Evolutionary conservation across 2,329 filamentous ascomycete species (phyloP).

Genomic region (Mariannaea elegans): DNA sequence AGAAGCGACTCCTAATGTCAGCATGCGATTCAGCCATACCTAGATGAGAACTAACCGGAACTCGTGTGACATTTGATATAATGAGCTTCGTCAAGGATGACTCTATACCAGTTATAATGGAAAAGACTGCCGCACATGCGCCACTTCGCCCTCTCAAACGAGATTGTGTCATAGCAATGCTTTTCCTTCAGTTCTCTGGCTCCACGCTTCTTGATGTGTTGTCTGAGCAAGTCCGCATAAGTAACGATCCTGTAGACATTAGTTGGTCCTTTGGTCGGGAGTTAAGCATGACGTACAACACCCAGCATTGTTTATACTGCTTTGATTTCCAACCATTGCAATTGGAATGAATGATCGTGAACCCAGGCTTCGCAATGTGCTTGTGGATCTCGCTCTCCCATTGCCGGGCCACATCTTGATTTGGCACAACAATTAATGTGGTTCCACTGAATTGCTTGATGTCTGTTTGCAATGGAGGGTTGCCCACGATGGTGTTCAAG

Average conservation of each 20-base stretch:
- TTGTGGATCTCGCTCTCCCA: slow-evolving; percentile 42
- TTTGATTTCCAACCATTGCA: neutral
- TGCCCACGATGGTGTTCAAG: slow-evolving; percentile 75
- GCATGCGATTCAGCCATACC: neutral
- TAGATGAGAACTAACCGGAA: slow-evolving; percentile 35
- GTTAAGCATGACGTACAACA: slow-evolving; percentile 18
- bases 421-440: slow-evolving; percentile 47
- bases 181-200: neutral
- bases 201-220: slow-evolving; percentile 17
- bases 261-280: neutral
- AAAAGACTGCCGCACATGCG: slow-evolving; percentile 44
- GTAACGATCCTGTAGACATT: slow-evolving; percentile 40
- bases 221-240: slow-evolving; percentile 37
- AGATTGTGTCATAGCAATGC: neutral
- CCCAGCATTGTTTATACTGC: neutral
- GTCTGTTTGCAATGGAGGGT: slow-evolving; percentile 55
- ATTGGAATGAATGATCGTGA: slow-evolving; percentile 22
- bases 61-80: slow-evolving; percentile 59
- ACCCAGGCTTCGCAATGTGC: slow-evolving; percentile 27
- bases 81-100: slow-evolving; percentile 68
- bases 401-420: slow-evolving; percentile 31
- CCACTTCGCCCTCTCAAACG: slow-evolving; percentile 49
- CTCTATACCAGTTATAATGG: slow-evolving; percentile 55
- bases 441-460: slow-evolving; percentile 43
- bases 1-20: slow-evolving; percentile 22